Base-by-base conservation (phyloP, 1,284 basidiomycete species). In the Blastosporella zonata region DNA sequence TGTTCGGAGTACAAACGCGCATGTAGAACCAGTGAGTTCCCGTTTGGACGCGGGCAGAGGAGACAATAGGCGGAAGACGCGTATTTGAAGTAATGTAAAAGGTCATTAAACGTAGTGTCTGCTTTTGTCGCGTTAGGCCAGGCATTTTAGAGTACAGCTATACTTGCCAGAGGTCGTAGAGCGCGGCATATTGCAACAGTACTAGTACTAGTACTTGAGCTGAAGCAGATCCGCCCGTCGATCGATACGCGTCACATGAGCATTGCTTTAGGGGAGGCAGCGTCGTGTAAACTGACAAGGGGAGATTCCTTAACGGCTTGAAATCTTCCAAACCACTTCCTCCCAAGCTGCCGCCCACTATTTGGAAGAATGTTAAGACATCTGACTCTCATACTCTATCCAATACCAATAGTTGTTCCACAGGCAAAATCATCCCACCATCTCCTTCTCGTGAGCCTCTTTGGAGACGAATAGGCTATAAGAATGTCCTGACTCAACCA, bases 61-160 rank as follows among this genome's bases (percentile, higher is more conserved):
- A 62, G 44, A 29, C 59, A 62, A 51, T 79, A 79, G 1, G 75
- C 74, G 3, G 74, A 78, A 21, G 76, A 73, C 2, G 74, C 73
- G 52, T 73, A 77, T 57, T 75, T 76, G 65, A 75, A 72, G 61
- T 76, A 75, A 52, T 72, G 67, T 2, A 73, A 56, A 6, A 77
- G 62, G 49, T 73, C 61, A 37, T 69, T 55, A 55, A 68, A 75
- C 5, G 33, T 47, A n/a, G 40, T 28, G 18, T 52, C 53, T 55
- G 48, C 23, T n/a, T 18, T 25, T 2, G 10, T 21, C 21, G 22
- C 13, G 34, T 31, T 12, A 31, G 29, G 29, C n/a, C 5, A 3
- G 29, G 25, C 25, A 27, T 22, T 12, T 18, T 22, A n/a, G n/a
- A n/a, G n/a, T 13, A 3, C 20, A 18, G 34, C n/a, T 36, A 37